These are phyloP conservation scores for Paracoccidioides brasiliensis DNA, from an alignment of 2,329 filamentous ascomycete species.

Conservation along the genomic window DNA sequence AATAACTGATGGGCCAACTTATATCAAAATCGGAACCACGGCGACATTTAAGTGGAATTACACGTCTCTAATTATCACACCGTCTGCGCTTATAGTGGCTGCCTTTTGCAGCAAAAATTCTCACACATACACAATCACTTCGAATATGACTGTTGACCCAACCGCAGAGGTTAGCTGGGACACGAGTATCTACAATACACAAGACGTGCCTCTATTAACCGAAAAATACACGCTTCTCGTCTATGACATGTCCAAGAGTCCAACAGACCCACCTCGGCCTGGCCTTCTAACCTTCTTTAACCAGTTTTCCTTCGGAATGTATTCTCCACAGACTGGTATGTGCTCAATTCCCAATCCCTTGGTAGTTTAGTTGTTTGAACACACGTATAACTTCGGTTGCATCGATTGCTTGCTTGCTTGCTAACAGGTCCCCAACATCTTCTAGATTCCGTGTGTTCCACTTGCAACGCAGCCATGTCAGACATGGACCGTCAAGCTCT, in stretches of 20 bases:
- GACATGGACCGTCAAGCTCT: conserved; percentile 42
- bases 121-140: conserved; percentile 47
- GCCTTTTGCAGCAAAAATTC: conserved; percentile 48
- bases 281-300: conserved; percentile 43
- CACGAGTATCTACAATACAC: conserved; percentile 39
- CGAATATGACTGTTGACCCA: conserved; percentile 42
- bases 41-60: conserved; percentile 59
- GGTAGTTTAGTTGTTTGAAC: background rate
- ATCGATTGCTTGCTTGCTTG: no score
- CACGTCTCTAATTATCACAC: conserved; percentile 48
- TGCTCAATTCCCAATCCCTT: background rate
- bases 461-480: conserved; percentile 43
- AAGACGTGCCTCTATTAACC: conserved; percentile 40
- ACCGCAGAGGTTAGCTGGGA: conserved; percentile 48
- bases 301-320: conserved; percentile 50
- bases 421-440: conserved; percentile 9
- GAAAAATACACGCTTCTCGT: conserved; percentile 53
- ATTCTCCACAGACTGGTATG: conserved; percentile 41
- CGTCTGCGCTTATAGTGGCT: conserved; percentile 47
- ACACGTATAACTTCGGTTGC: no score
- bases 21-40: conserved; percentile 49
- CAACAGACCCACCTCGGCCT: conserved; percentile 39
- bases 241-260: conserved; percentile 43
- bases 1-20: conserved; percentile 37
- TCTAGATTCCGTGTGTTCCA: conserved; percentile 42